A percentile compares a stretch with the other conserved stretches of the same genome.
Conservation (phyloP, 768 basidiomycete genomes). For the Russula abietina region DNA sequence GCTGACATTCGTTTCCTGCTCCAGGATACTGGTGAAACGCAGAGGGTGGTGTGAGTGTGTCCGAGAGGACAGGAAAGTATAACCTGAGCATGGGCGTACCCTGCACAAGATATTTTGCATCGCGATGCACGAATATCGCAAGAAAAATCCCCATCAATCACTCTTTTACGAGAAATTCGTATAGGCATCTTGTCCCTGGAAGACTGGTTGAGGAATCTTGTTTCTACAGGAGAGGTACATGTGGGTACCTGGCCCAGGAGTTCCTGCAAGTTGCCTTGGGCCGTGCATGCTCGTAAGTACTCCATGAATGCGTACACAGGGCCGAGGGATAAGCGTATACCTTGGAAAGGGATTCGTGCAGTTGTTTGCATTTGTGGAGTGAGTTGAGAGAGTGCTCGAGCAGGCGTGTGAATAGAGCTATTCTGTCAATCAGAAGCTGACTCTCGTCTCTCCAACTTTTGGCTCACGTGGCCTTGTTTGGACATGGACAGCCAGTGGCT, state of each 20-base stretch:
- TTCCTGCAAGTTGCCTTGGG: constrained; percentile 66
- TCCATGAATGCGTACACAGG: not conserved
- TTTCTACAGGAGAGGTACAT: constrained; percentile 31
- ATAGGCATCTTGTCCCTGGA: constrained; percentile 55
- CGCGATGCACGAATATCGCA: constrained; percentile 68
- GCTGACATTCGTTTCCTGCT: not conserved
- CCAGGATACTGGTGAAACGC: constrained; percentile 4
- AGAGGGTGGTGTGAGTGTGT: too few species aligned
- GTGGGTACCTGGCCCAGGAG: constrained; percentile 57
- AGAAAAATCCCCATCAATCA: constrained; percentile 87
- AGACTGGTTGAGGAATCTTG: constrained; percentile 27
- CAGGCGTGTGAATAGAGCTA: constrained; percentile 41
- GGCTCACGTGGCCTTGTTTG: too few species aligned
- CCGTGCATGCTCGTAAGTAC: constrained; percentile 14
- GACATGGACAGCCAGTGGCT: too few species aligned
- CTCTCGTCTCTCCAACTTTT: too few species aligned
- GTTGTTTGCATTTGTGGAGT: constrained; percentile 28
- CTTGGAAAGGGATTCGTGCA: constrained; percentile 79
- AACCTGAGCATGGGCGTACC: too few species aligned
- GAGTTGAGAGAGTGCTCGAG: constrained; percentile 24
- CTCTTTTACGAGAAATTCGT: constrained; percentile 81
- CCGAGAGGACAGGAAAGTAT: too few species aligned
- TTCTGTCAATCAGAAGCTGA: too few species aligned
- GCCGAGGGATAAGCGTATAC: constrained; percentile 31
- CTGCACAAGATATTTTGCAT: too few species aligned